These are phyloP conservation scores for Scutellospora calospora DNA, from an alignment of 371 early-diverging fungal species.

Conservation along the genomic window DNA sequence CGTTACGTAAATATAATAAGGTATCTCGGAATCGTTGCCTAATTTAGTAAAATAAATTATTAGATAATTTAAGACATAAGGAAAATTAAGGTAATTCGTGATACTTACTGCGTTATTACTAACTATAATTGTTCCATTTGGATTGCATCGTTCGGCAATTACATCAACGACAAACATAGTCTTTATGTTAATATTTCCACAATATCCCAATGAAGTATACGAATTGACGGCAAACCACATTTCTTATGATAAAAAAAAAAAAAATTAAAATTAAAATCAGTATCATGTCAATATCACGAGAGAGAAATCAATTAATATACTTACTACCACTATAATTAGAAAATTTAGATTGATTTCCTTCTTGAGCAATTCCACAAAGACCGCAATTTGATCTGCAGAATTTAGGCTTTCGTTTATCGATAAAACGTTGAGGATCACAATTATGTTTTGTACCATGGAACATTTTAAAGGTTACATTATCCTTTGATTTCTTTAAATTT, in stretches of 20 bases:
- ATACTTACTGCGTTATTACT: too few relatives aligned
- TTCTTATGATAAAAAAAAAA: neutral
- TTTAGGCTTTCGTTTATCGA: too few relatives aligned
- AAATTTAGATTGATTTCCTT: conserved; percentile 12
- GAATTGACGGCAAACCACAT: conserved; percentile 35
- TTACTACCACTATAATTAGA: conserved; percentile 23
- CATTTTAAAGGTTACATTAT: neutral
- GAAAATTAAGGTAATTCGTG: too few relatives aligned
- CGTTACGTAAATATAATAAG: too few relatives aligned
- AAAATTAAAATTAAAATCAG: neutral
- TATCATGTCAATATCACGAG: neutral
- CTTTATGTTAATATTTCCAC: neutral
- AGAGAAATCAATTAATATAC: neutral
- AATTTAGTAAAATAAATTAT: too few relatives aligned
- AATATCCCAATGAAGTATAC: neutral
- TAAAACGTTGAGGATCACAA: conserved; percentile 8
- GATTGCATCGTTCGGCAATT: too few relatives aligned
- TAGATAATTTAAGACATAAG: too few relatives aligned
- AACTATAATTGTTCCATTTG: too few relatives aligned
- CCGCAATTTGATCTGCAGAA: conserved; percentile 27
- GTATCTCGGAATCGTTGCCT: too few relatives aligned
- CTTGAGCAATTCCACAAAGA: conserved; percentile 28
- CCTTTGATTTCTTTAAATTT: too few relatives aligned
- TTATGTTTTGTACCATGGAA: conserved; percentile 27
- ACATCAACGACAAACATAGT: conserved; percentile 31